These are phyloP conservation scores for Cyclotella sp. DNA, from an alignment of 108 stramenopile genomes.

Conservation along the genomic window DNA sequence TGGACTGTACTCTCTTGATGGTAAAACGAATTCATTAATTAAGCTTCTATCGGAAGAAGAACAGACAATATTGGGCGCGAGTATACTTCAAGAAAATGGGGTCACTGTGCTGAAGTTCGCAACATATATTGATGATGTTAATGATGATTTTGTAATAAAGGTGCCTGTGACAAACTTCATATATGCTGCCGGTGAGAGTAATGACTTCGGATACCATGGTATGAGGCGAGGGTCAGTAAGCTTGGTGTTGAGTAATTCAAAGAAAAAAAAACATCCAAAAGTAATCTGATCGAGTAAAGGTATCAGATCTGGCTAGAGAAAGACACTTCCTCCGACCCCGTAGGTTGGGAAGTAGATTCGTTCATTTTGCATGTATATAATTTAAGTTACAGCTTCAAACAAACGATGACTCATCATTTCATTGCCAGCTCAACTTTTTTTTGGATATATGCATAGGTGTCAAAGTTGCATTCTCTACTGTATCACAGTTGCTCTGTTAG, in stretches of 20 bases:
- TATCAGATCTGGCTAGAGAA: not conserved
- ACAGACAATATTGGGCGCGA: conserved; percentile 63
- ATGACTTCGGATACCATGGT: conserved; percentile 54
- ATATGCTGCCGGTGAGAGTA: conserved; percentile 45
- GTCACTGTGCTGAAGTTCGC: conserved; percentile 60
- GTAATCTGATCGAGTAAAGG: not conserved
- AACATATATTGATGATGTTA: conserved; percentile 51
- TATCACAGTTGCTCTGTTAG: not conserved
- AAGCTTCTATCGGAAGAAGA: conserved; percentile 24
- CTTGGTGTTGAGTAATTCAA: not conserved
- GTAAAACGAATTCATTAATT: conserved; percentile 32
- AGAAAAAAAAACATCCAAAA: not conserved
- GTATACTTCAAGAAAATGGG: conserved; percentile 44
- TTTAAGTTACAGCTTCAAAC: no score
- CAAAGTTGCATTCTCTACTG: no score
- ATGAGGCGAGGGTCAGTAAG: conserved; percentile 33
- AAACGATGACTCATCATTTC: no score
- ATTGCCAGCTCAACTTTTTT: no score
- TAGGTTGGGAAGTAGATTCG: no score
- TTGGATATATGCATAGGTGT: no score
- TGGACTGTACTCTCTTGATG: conserved; percentile 54
- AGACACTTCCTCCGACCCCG: not conserved
- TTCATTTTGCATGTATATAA: no score
- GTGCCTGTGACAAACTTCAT: conserved; percentile 53
- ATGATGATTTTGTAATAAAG: conserved; percentile 50